Conservation (phyloP, 2,329 filamentous ascomycete genomes). For the Pseudogymnoascus destructans region DNA sequence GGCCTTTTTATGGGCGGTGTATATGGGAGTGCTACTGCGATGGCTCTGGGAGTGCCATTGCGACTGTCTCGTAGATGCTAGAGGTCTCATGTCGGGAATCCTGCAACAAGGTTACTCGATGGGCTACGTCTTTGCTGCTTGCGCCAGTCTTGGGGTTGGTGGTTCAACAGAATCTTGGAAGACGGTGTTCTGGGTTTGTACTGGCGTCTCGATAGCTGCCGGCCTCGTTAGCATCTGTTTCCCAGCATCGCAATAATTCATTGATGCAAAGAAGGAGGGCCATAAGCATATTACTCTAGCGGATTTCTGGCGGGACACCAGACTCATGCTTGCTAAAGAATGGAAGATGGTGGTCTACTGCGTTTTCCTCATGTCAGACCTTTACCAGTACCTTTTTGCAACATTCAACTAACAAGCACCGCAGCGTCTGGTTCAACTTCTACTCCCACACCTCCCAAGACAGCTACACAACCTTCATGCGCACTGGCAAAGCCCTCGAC, state of each 20-base stretch:
- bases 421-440: constrained; percentile 39
- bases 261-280: constrained; percentile 51
- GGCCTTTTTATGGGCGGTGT: constrained; percentile 71
- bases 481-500: constrained; percentile 54
- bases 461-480: constrained; percentile 70
- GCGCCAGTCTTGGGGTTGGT: constrained; percentile 61
- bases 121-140: constrained; percentile 64
- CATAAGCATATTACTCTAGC: constrained; percentile 34
- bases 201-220: constrained; percentile 54
- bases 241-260: constrained; percentile 64
- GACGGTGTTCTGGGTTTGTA: constrained; percentile 60
- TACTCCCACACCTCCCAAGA: constrained; percentile 73
- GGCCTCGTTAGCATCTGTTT: constrained; percentile 55
- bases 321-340: constrained; percentile 52
- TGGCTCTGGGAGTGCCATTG: constrained; percentile 64
- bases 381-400: constrained; percentile 27
- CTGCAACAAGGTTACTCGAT: constrained; percentile 70
- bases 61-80: constrained; percentile 27
- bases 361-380: constrained; percentile 50
- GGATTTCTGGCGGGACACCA: constrained; percentile 57
- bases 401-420: constrained; percentile 20
- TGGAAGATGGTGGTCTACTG: constrained; percentile 72
- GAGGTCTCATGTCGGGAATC: constrained; percentile 64
- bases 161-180: constrained; percentile 54
- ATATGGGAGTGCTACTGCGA: constrained; percentile 64